Base-by-base conservation (phyloP, 306 rosid genomes). In the Corylus americana region DNA sequence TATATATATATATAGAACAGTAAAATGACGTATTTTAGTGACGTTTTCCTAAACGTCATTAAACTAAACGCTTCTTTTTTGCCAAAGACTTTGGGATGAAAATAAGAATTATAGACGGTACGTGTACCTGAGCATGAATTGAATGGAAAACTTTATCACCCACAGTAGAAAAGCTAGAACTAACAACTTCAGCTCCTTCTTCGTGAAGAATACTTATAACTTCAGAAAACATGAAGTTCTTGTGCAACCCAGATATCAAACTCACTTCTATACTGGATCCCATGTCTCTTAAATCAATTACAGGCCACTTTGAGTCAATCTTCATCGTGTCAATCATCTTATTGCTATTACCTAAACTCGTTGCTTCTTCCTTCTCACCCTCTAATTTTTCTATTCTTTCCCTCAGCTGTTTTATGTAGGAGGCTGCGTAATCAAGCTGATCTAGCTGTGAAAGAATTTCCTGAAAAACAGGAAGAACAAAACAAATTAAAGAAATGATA, bases 101-200 rank as follows among this genome's bases (percentile, higher is more conserved):
- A 31, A 4, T 4, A 39, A 39, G 44, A 39, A 39, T 39, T 4
- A 39, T 39, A 39, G 44, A 39, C 44, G 3, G 25, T 22, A 22
- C 25, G 25, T 3, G 44, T 71, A 92, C 97, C 96, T 84, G 86
- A 58, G 93, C 93, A 73, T 91, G 94, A 13, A 93, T 69, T 0
- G 81, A 71, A 68, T 91, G 88, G 62, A 88, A 91, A 18, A 88
- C 50, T 29, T 85, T 93, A 37, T 87, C 78, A 0, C 86, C 94
- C 1, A 86, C 73, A 0, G 81, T 84, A 35, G 80, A 83, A 66
- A 81, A 83, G 74, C 82, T 89, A 18, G 90, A 89, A 17, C 70
- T 84, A 7, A 93, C 85, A 50, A 89, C 97, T 69, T 91, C 85
- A 6, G 92, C 94, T 25, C 94, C 96, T 87, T 93, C 94, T 85